phyloP scores from a whole-genome alignment of 2,329 filamentous ascomycete genomes.

The Cercospora canescens region DNA sequence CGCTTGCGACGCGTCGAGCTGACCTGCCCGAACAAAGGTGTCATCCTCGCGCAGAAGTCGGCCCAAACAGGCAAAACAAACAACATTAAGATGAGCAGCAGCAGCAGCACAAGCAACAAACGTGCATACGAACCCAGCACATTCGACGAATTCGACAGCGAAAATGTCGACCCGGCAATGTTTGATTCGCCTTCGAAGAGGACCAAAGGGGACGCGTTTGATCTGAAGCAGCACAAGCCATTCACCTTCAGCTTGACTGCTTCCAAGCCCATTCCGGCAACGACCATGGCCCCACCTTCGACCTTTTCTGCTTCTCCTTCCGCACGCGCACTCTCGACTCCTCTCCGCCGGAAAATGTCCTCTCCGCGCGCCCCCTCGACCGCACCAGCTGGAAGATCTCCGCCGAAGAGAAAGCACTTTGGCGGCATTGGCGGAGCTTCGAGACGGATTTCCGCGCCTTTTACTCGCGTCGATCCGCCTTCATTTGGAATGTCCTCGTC shows the following conservation, averaged over 20 bases:
- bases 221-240: constrained; percentile 38
- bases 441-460: constrained; percentile 64
- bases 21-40: constrained; percentile 18
- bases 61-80: constrained; percentile 12
- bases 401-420: constrained; percentile 67
- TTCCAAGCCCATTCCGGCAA: constrained; percentile 5
- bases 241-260: constrained; percentile 38
- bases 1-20: background rate
- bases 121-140: constrained; percentile 46
- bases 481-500: constrained; percentile 32
- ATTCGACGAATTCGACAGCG: constrained; percentile 51
- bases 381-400: constrained; percentile 78
- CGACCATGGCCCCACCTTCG: constrained; percentile 40
- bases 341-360: constrained; percentile 40
- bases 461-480: constrained; percentile 72
- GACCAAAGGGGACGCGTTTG: constrained; percentile 45
- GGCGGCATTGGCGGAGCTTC: constrained; percentile 39
- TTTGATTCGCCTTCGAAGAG: constrained; percentile 56
- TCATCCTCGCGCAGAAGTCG: constrained; percentile 22
- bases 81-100: constrained; percentile 24
- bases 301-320: constrained; percentile 23
- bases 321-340: constrained; percentile 34
- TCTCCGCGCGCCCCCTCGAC: constrained; percentile 47
- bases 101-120: constrained; percentile 38
- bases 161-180: constrained; percentile 59